phyloP scores from a whole-genome alignment of 1,284 basidiomycete species.

The Phlebopus sp. region DNA sequence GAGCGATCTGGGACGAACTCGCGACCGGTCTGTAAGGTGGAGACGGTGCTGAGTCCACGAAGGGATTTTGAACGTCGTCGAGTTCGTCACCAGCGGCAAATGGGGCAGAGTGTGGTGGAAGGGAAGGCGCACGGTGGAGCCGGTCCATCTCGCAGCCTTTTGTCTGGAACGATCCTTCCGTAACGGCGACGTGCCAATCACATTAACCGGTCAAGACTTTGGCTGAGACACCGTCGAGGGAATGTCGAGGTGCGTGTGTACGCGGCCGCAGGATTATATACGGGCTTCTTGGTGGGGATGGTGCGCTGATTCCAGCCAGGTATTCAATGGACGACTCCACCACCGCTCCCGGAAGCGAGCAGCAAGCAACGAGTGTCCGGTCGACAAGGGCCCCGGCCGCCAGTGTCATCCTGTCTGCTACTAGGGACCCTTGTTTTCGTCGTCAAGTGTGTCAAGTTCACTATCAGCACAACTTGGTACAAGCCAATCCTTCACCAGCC shows the following conservation, averaged over 20 bases:
- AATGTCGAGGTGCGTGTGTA: too few species aligned
- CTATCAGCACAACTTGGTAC: neutral
- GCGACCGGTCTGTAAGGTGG: slow-evolving; percentile 32
- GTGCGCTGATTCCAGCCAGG: neutral
- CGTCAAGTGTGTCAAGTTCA: neutral
- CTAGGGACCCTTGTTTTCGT: neutral
- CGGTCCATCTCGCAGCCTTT: slow-evolving; percentile 3
- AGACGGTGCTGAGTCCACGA: slow-evolving; percentile 26
- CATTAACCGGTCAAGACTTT: neutral
- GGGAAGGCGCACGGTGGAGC: slow-evolving; percentile 9
- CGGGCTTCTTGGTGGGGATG: neutral
- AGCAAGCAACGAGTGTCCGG: neutral
- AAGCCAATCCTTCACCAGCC: too few species aligned
- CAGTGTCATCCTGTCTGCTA: neutral
- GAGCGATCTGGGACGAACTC: slow-evolving; percentile 26
- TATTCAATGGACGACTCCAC: neutral
- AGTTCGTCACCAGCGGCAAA: slow-evolving; percentile 25
- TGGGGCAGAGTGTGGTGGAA: slow-evolving; percentile 17
- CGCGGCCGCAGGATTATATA: too few species aligned
- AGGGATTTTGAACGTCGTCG: slow-evolving; percentile 3
- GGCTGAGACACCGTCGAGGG: too few species aligned
- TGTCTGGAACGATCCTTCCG: neutral
- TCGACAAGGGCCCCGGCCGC: neutral
- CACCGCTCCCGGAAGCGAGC: neutral
- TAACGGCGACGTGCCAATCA: neutral